phyloP scores from a whole-genome alignment of 805 yeast genomes.

The Blastobotrys americana region DNA sequence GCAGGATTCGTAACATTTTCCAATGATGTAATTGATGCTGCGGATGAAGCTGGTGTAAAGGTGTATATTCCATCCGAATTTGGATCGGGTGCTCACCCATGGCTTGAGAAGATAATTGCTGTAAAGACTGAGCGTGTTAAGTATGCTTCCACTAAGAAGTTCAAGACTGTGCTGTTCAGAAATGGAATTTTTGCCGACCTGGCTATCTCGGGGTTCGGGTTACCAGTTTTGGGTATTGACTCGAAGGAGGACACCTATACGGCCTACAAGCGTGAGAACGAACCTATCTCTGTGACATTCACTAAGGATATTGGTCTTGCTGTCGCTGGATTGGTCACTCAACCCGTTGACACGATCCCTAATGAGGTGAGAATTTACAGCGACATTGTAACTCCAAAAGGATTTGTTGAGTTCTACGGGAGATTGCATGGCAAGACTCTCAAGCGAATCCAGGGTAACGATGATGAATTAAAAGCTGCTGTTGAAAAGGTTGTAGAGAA shows the following conservation, averaged over 20 bases:
- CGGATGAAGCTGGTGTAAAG: slow-evolving; percentile 37
- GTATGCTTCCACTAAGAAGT: slow-evolving; percentile 1
- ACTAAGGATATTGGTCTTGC: slow-evolving; percentile 4
- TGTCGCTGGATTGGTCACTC: neutral
- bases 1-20: slow-evolving; percentile 21
- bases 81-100: slow-evolving; percentile 37
- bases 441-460: neutral
- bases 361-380: slow-evolving; percentile 1
- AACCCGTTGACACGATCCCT: slow-evolving; percentile 5
- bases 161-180: slow-evolving; percentile 1
- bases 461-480: too few species aligned
- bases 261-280: neutral
- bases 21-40: slow-evolving; percentile 35
- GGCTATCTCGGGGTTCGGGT: neutral
- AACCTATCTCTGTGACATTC: slow-evolving; percentile 3
- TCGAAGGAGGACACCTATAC: neutral
- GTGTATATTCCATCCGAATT: slow-evolving; percentile 53
- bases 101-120: slow-evolving; percentile 1
- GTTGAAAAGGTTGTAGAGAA: neutral
- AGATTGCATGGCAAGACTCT: neutral
- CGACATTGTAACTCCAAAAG: neutral
- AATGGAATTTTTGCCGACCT: slow-evolving; percentile 4
- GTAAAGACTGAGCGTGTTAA: neutral
- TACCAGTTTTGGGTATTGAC: slow-evolving; percentile 5
- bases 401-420: slow-evolving; percentile 3